Conservation (phyloP, 768 basidiomycete genomes). For the Rhodotorula babjevae region DNA sequence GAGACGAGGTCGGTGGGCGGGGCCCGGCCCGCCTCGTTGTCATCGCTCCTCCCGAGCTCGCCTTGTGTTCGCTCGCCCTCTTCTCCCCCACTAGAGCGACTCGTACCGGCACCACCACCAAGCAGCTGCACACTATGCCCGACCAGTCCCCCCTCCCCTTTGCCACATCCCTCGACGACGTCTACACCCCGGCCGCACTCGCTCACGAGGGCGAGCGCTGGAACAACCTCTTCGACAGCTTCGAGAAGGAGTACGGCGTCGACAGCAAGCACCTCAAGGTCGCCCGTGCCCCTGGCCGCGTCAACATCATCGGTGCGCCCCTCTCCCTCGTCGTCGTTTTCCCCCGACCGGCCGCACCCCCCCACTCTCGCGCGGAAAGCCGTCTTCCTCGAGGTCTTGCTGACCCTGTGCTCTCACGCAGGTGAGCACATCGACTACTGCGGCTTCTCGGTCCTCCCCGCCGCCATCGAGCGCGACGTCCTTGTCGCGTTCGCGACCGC, state of each 20-base stretch:
- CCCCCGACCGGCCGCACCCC: background rate
- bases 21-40: too few relatives aligned
- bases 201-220: conserved; percentile 27
- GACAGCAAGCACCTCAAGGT: conserved; percentile 1
- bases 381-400: background rate
- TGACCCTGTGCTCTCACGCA: background rate
- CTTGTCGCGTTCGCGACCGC: conserved; percentile 37
- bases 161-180: conserved; percentile 8
- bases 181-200: conserved; percentile 35
- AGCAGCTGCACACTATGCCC: too few relatives aligned
- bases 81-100: background rate
- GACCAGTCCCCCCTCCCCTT: conserved; percentile 15
- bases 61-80: background rate
- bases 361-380: too few relatives aligned
- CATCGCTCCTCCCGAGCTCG: too few relatives aligned
- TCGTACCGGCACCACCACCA: background rate
- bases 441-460: conserved; percentile 42
- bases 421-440: conserved; percentile 40
- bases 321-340: background rate
- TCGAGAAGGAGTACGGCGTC: conserved; percentile 29
- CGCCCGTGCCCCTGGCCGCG: conserved; percentile 32
- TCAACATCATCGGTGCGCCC: conserved; percentile 36
- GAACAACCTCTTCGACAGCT: conserved; percentile 21
- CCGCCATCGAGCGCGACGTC: conserved; percentile 43
- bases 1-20: too few relatives aligned